phyloP scores from a whole-genome alignment of 306 rosid genomes.

The Parietaria judaica region DNA sequence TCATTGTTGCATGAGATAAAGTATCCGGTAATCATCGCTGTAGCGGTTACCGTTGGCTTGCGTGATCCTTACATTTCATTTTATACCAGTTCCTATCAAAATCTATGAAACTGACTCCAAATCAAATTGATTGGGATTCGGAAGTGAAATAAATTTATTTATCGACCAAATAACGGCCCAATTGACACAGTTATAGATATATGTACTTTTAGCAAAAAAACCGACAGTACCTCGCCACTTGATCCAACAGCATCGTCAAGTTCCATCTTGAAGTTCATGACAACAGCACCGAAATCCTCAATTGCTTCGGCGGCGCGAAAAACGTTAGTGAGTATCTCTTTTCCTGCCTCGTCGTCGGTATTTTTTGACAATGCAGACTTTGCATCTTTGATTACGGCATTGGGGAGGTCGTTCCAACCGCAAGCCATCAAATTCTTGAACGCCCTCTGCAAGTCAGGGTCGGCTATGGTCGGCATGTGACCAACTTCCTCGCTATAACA shows the following conservation, averaged over 20 bases:
- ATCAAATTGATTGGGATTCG: background rate
- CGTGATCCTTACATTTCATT: no score
- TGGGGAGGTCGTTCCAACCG: slow-evolving; percentile 57
- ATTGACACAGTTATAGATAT: no score
- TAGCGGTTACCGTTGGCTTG: no score
- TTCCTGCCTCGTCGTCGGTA: slow-evolving; percentile 63
- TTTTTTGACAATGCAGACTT: slow-evolving; percentile 53
- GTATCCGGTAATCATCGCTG: no score
- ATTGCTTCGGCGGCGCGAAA: slow-evolving; percentile 71
- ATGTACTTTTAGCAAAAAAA: no score
- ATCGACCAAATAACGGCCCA: no score
- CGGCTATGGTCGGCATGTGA: slow-evolving; percentile 54
- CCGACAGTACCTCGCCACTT: slow-evolving; percentile 67
- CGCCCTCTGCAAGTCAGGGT: slow-evolving; percentile 43
- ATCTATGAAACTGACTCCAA: no score
- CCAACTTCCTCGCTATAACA: slow-evolving; percentile 47
- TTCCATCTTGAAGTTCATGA: slow-evolving; percentile 59
- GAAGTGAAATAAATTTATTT: background rate
- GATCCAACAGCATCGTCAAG: slow-evolving; percentile 72
- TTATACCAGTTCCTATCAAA: no score
- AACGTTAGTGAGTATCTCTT: slow-evolving; percentile 53
- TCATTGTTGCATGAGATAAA: no score
- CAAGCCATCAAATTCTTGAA: slow-evolving; percentile 86
- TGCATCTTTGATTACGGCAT: slow-evolving; percentile 32
- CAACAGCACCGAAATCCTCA: slow-evolving; percentile 72